A percentile compares a stretch with the other conserved stretches of the same genome.
phyloP scores from a whole-genome alignment of 2,329 filamentous ascomycete genomes.

The Fusarium virguliforme region DNA sequence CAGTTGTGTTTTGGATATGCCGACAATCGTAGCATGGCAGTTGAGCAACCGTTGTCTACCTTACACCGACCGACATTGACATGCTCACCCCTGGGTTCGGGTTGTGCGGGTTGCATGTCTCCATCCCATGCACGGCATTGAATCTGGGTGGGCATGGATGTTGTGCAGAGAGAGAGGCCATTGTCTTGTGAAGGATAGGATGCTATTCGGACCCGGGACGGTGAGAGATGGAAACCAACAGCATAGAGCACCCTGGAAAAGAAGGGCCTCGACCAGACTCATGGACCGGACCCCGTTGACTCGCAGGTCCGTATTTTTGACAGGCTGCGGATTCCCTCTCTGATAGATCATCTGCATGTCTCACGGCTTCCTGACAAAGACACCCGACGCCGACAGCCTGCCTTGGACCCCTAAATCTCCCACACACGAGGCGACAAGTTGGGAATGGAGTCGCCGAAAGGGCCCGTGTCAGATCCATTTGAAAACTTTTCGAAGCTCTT shows the following conservation, averaged over 20 bases:
- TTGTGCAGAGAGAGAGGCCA: slow-evolving; percentile 17
- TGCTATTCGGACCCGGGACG: not conserved
- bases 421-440: slow-evolving; percentile 3
- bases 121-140: slow-evolving; percentile 36
- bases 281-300: not conserved
- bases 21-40: slow-evolving; percentile 1
- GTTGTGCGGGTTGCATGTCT: slow-evolving; percentile 11
- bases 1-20: slow-evolving; percentile 8
- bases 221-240: not conserved
- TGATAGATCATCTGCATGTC: slow-evolving; percentile 21
- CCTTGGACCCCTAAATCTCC: slow-evolving; percentile 9
- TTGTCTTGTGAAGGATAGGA: not conserved
- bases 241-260: slow-evolving; percentile 3
- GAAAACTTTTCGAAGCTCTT: slow-evolving; percentile 11
- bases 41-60: slow-evolving; percentile 15
- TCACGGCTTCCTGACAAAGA: not conserved
- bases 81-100: slow-evolving; percentile 21
- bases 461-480: slow-evolving; percentile 26
- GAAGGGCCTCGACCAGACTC: slow-evolving; percentile 17
- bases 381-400: not conserved
- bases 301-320: not conserved
- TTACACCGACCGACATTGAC: slow-evolving; percentile 19
- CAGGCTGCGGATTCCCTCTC: not conserved
- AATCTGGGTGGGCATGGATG: slow-evolving; percentile 19
- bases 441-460: not conserved